phyloP scores from a whole-genome alignment of 176 grass and related monocot species.

The Ampelocalamus luodianensis region DNA sequence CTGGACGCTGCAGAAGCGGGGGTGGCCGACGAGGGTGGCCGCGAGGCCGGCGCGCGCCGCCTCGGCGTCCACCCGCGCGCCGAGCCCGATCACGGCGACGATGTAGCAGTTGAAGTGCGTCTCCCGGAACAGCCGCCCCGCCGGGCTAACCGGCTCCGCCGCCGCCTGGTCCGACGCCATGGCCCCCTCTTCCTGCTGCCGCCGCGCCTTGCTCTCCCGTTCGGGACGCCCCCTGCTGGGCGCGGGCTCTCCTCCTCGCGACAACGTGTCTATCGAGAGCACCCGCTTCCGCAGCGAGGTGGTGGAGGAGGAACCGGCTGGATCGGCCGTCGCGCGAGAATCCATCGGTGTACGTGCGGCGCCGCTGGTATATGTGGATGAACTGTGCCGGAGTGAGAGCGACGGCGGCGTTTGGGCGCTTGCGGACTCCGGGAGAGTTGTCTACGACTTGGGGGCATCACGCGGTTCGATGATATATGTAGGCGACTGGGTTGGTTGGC shows the following conservation, averaged over 20 bases:
- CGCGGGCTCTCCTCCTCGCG: not conserved
- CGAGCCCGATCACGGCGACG: slow-evolving; percentile 63
- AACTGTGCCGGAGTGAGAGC: not conserved
- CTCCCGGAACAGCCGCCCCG: slow-evolving; percentile 79
- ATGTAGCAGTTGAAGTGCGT: slow-evolving; percentile 80
- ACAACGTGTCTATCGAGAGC: slow-evolving; percentile 34
- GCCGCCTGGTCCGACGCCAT: not conserved
- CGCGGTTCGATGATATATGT: not conserved
- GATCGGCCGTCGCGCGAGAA: slow-evolving; percentile 29
- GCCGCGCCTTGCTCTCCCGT: slow-evolving; percentile 26
- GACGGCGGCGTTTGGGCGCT: slow-evolving; percentile 34
- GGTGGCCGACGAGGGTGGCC: slow-evolving; percentile 71
- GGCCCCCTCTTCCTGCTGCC: not conserved
- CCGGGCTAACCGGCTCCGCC: slow-evolving; percentile 72
- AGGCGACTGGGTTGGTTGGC: not conserved
- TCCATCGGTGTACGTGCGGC: slow-evolving; percentile 40
- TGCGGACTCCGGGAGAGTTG: slow-evolving; percentile 16
- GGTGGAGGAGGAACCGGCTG: not conserved
- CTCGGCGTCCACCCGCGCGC: slow-evolving; percentile 47
- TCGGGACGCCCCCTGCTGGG: not conserved
- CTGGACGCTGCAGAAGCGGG: slow-evolving; percentile 87
- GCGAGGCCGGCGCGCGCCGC: slow-evolving; percentile 54
- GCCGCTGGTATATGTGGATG: not conserved
- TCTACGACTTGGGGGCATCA: not conserved
- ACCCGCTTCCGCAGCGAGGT: slow-evolving; percentile 39